Evolutionary conservation across 495 filamentous ascomycete genomes (phyloP).

Genomic region (Platismatia glauca): DNA sequence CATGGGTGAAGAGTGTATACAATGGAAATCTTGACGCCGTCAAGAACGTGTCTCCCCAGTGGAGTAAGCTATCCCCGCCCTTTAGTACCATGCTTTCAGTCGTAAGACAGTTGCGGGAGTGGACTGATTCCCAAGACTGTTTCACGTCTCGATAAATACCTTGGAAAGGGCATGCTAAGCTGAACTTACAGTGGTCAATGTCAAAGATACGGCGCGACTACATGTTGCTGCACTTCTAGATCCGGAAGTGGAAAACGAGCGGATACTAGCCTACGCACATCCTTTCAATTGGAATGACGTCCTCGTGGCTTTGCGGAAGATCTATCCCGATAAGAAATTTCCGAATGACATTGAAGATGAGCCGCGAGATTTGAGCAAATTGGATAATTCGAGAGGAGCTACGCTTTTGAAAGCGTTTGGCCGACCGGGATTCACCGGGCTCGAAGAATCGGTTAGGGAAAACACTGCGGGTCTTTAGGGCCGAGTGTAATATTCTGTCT

Average conservation of each 20-base stretch:
- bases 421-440: conserved; percentile 17
- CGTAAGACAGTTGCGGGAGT: not conserved
- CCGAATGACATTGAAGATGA: conserved; percentile 23
- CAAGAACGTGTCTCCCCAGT: conserved; percentile 19
- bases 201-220: conserved; percentile 40
- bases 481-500: not conserved
- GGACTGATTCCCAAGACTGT: not conserved
- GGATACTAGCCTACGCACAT: conserved; percentile 40
- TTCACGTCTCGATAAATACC: not conserved
- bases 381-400: conserved; percentile 20
- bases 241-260: conserved; percentile 32
- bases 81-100: not conserved
- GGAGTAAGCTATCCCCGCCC: not conserved
- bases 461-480: conserved; percentile 2
- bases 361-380: conserved; percentile 22
- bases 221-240: conserved; percentile 41
- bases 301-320: conserved; percentile 19
- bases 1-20: conserved; percentile 25
- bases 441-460: conserved; percentile 16
- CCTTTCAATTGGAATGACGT: conserved; percentile 33
- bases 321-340: conserved; percentile 24
- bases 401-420: conserved; percentile 22
- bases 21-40: conserved; percentile 23
- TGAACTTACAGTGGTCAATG: conserved; percentile 30
- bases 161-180: not conserved